These are phyloP conservation scores for Solanum etuberosum DNA, from an alignment of 257 asterid genomes.

Conservation along the genomic window DNA sequence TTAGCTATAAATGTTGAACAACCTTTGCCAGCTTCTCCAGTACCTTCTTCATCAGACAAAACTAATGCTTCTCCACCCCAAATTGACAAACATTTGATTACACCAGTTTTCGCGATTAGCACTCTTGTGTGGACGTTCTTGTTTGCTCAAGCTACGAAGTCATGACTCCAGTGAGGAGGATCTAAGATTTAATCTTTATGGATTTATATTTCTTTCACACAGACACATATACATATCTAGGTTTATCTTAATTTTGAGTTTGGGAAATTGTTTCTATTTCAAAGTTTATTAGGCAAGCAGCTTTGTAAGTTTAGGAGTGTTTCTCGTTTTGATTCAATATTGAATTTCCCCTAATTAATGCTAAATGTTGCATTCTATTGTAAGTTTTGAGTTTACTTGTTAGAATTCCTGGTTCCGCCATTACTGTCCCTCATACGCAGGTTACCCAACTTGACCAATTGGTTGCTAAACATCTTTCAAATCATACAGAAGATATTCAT, in stretches of 20 bases:
- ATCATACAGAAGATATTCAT: not conserved
- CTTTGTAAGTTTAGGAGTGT: not conserved
- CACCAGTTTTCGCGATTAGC: not conserved
- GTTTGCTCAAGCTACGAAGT: not conserved
- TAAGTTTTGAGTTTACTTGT: not conserved
- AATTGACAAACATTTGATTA: not conserved
- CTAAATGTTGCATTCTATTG: not conserved
- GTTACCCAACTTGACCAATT: not conserved
- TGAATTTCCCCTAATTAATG: not conserved
- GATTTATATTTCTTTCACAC: not conserved
- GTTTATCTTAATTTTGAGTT: not conserved
- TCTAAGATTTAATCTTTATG: not conserved
- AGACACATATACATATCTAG: not conserved
- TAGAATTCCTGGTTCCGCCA: not conserved
- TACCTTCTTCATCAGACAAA: not conserved
- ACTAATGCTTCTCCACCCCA: not conserved
- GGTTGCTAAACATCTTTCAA: not conserved
- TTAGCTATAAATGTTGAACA: conserved; percentile 28
- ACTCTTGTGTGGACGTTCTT: not conserved
- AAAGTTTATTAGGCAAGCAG: not conserved
- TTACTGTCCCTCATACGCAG: not conserved
- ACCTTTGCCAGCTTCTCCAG: conserved; percentile 1
- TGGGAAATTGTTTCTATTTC: not conserved
- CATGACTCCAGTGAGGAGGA: not conserved
- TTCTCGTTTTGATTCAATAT: not conserved